Percentiles rank a stretch among this genome's conserved stretches.
Conservation (phyloP, 805 yeast genomes). For the Kodamaea sagamina region DNA sequence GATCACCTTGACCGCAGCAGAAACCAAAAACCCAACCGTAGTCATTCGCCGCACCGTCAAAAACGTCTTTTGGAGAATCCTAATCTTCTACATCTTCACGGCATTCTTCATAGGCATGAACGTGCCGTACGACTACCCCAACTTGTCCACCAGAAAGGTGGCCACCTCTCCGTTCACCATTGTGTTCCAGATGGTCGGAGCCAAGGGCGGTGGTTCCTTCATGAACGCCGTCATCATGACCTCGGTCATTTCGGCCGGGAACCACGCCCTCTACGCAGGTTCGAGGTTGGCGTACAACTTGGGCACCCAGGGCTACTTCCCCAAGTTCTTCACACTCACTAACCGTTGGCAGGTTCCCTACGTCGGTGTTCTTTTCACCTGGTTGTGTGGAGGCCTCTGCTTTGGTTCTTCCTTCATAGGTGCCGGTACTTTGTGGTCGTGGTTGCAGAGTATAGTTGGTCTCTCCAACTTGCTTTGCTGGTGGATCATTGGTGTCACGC, state of each 20-base stretch:
- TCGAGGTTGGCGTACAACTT: conserved; percentile 60
- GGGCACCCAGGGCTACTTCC: conserved; percentile 51
- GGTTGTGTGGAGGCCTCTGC: conserved; percentile 57
- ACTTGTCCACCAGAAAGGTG: conserved; percentile 22
- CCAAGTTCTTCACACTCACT: conserved; percentile 42
- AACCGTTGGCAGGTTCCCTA: conserved; percentile 50
- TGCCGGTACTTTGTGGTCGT: conserved; percentile 53
- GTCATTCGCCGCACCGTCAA: conserved; percentile 63
- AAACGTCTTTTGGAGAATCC: conserved; percentile 55
- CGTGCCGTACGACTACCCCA: conserved; percentile 30
- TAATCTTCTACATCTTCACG: conserved; percentile 42
- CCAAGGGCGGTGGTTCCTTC: conserved; percentile 68
- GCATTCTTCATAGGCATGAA: conserved; percentile 44
- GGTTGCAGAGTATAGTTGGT: conserved; percentile 55
- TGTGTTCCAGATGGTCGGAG: conserved; percentile 71
- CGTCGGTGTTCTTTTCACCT: conserved; percentile 51
- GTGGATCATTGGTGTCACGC: conserved; percentile 51
- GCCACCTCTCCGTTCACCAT: conserved; percentile 79
- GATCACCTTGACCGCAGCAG: conserved; percentile 55
- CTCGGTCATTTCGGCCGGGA: conserved; percentile 54
- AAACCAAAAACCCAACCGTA: conserved; percentile 58
- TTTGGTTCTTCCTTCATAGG: conserved; percentile 60
- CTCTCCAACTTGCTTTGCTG: conserved; percentile 55
- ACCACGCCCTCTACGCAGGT: conserved; percentile 66
- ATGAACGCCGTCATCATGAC: conserved; percentile 77